Base-by-base conservation (phyloP, 768 basidiomycete genomes). In the Galerina sulciceps region DNA sequence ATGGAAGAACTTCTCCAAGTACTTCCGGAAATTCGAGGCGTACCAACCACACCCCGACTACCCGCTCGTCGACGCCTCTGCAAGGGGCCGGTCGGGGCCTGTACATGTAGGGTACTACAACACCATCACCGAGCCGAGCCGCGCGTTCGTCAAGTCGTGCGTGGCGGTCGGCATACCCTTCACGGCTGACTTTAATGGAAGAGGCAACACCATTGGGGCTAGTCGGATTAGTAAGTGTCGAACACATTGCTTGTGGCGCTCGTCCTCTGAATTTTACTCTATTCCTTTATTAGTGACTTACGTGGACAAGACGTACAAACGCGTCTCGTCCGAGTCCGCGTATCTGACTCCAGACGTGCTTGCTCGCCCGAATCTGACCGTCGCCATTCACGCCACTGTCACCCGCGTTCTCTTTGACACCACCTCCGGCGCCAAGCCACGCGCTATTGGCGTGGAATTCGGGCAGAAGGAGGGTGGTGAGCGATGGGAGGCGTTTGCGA, bases 271-370 rank as follows among this genome's bases (percentile, higher is more conserved):
- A 31, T 31, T 31, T 31, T 31, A 47, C 9, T 50, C 14, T 50
- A 13, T 8, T 23, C 10, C n/a, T 42, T 31, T 26, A n/a, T 10
- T 54, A 90, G 89, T 90, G 85, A 89, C 87, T 0, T 91, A 87
- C 64, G 78, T 90, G 40, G 79, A 86, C 64, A 60, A 75, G 34
- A 76, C 74, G 4, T 77, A 79, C 26, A 71, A 73, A 54, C 82
- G 90, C 0, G 85, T 87, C 5, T 85, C 88, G 3, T 77, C 85
- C 1, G 87, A 90, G 65, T 73, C 80, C 0, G 87, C 87, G 1
- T 91, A 90, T 66, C 78, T 91, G 31, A 90, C 88, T 0, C 71
- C 79, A 0, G 77, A 85, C 0, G 89, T 90, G 2, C 78, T 91
- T 11, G 75, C 77, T 5, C 77, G 90, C 38, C 82, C 82, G 10